Base-by-base conservation (phyloP, 768 basidiomycete genomes). In the Podaxis sp. region DNA sequence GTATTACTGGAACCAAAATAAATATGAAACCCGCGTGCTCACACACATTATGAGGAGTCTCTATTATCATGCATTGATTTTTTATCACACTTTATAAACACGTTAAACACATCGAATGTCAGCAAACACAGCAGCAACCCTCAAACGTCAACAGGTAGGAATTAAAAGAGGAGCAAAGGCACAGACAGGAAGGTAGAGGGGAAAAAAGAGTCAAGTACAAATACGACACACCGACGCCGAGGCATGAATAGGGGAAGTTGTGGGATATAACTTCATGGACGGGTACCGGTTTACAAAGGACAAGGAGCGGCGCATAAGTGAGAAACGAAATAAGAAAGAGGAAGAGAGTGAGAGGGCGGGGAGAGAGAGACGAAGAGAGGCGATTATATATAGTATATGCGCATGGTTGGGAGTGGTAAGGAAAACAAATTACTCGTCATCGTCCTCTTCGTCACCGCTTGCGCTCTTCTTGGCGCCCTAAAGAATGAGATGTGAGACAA, bases 361-460 rank as follows among this genome's bases (percentile, higher is more conserved):
- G 33, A 37, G 41, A 38, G 36, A 38, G 49, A 40, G 58, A 50
- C 33, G 49, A 51, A 59, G 36, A 51, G 49, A 58, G 46, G 41
- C 46, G 46, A 59, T 59, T 59, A 59, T 51, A 59, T 51, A 59
- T 38, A 59, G 49, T 59, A 59, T 59, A 59, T 59, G 58, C 58
- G 58, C 58, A 59, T 50, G 33, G 28, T 28, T 28, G 28, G 41
- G 8, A 22, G 38, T 13, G 22, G 28, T 55, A 13, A 13, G 30
- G 30, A 33, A 13, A 30, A 3, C 11, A 30, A 15, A 48, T 62
- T 41, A 60, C 38, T 76, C 75, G 0, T 76, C 75, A 15, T 74
- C 73, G 10, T 74, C 74, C 4, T 73, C 75, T 24, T 72, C 74
- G n/a, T 72, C 73, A 40, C 69, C 73, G 54, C 71, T 73, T 41